Conservation (phyloP, 148 eudicot genomes). For the Chenopodium quinoa region DNA sequence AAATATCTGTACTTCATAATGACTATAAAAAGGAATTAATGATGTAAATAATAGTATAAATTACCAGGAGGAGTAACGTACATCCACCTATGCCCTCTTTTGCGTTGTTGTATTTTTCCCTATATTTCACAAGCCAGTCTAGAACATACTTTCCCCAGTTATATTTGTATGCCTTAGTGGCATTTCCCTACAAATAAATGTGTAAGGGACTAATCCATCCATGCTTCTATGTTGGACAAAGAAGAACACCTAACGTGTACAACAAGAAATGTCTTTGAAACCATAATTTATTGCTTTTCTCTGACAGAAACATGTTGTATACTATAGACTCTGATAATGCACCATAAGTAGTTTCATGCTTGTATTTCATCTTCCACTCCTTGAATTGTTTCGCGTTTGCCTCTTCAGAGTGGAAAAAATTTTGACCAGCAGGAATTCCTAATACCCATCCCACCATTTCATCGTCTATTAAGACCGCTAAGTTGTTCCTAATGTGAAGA, state of each 20-base stretch:
- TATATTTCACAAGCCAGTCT: background rate
- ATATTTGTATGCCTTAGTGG: background rate
- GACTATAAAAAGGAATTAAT: too few relatives aligned
- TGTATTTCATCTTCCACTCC: background rate
- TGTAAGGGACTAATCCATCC: background rate
- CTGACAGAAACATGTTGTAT: background rate
- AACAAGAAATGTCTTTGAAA: background rate
- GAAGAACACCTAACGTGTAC: background rate
- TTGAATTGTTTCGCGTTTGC: background rate
- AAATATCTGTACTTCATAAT: too few relatives aligned
- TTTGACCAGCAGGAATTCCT: background rate
- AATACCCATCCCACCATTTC: background rate
- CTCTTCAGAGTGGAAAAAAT: background rate
- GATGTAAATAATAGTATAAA: too few relatives aligned
- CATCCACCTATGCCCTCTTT: background rate
- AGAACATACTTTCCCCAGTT: background rate
- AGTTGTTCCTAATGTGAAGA: background rate
- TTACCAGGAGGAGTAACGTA: background rate
- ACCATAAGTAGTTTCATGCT: background rate
- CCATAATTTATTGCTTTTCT: background rate
- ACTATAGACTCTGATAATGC: background rate
- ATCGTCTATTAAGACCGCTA: background rate
- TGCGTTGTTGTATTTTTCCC: background rate
- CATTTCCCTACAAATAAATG: background rate
- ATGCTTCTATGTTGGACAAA: background rate